Conservation (phyloP, 2,329 filamentous ascomycete genomes). For the Talaromyces sp. region DNA sequence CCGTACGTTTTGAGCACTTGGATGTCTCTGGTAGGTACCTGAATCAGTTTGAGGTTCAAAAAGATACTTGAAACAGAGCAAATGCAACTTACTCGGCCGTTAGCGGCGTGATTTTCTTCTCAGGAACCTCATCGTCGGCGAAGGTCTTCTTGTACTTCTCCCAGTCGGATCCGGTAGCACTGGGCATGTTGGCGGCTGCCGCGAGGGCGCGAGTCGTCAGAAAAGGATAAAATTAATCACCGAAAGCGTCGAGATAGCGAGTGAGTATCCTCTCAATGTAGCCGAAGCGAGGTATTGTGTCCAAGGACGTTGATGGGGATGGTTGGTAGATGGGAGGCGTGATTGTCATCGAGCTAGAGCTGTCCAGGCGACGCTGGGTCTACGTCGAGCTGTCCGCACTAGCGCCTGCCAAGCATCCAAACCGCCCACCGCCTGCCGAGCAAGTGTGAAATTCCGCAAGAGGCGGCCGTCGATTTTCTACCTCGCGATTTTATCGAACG, state of each 20-base stretch:
- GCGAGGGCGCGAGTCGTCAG: constrained; percentile 10
- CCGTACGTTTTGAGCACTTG: constrained; percentile 99
- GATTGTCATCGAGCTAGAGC: constrained; percentile 19
- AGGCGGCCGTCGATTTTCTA: constrained; percentile 16
- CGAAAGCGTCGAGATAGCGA: neutral
- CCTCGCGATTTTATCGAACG: neutral
- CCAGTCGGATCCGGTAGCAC: constrained; percentile 89
- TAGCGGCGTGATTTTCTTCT: constrained; percentile 98
- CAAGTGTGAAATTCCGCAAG: constrained; percentile 32
- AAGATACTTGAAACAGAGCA: constrained; percentile 13
- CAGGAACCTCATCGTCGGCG: constrained; percentile 91
- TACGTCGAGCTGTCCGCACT: constrained; percentile 30
- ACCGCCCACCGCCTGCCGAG: constrained; percentile 28
- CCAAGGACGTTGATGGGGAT: neutral
- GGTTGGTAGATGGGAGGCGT: neutral
- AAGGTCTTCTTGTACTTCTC: constrained; percentile 99
- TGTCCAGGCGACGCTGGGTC: constrained; percentile 18
- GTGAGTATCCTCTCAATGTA: neutral
- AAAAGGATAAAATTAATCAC: neutral
- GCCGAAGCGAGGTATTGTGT: neutral
- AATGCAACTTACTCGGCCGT: constrained; percentile 75
- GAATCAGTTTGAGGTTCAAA: constrained; percentile 12
- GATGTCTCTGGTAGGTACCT: constrained; percentile 66
- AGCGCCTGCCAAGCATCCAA: constrained; percentile 34
- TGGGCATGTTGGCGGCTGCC: constrained; percentile 63